Percentiles rank a stretch among this genome's conserved stretches.
Evolutionary conservation across 2,329 filamentous ascomycete genomes (phyloP).

Genomic region (Sphaerulina musiva): DNA sequence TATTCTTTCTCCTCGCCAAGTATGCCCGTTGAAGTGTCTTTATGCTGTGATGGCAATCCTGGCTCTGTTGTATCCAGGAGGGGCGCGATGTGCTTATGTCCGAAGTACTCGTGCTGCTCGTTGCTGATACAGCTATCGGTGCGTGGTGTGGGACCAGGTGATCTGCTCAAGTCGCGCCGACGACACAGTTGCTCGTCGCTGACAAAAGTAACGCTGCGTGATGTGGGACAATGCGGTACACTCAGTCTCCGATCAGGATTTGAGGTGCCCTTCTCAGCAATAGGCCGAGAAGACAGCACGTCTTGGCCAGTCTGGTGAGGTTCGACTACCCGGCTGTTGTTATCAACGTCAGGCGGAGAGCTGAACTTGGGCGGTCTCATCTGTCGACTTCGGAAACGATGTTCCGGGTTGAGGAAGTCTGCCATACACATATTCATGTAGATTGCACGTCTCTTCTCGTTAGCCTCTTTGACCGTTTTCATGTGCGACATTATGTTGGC

Average conservation of each 20-base stretch:
- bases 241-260: too few relatives aligned
- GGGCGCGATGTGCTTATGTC: background rate
- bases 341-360: background rate
- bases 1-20: background rate
- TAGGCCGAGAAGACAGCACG: background rate
- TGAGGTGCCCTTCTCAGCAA: too few relatives aligned
- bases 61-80: background rate
- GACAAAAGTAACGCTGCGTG: too few relatives aligned
- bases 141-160: background rate
- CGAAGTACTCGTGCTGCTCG: background rate
- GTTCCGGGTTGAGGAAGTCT: conserved; percentile 21
- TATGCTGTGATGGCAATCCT: background rate
- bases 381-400: conserved; percentile 18
- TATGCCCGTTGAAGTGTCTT: background rate
- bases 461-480: conserved; percentile 32
- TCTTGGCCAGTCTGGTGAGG: background rate
- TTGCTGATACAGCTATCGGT: background rate
- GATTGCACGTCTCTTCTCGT: conserved; percentile 27
- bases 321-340: background rate
- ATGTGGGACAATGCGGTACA: too few relatives aligned
- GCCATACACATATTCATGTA: conserved; percentile 27
- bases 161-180: background rate
- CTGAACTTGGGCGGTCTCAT: background rate
- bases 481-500: conserved; percentile 38
- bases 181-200: too few relatives aligned